Base-by-base conservation (phyloP, 163 green algal genomes). In the Chlamydomonas reinhardtii region DNA sequence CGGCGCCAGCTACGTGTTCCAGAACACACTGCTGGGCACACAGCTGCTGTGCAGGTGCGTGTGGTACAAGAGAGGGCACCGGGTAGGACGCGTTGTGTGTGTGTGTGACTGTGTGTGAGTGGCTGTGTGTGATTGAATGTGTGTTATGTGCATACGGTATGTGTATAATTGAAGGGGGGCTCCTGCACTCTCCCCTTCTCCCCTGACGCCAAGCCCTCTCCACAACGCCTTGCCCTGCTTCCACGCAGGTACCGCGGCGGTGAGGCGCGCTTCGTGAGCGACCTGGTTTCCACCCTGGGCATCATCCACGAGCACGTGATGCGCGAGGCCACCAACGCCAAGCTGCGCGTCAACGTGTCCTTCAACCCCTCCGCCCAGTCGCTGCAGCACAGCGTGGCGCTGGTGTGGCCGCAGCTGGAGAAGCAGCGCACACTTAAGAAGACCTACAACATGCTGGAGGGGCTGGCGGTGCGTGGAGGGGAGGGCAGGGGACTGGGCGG, bases 201-300 rank as follows among this genome's bases (percentile, higher is more conserved):
- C n/a, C n/a, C n/a, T n/a, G n/a, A n/a, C n/a, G n/a, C n/a, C n/a
- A n/a, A n/a, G n/a, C n/a, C n/a, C n/a, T n/a, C n/a, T n/a, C n/a
- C n/a, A n/a, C n/a, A n/a, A n/a, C n/a, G n/a, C 48, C 6, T 56
- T 56, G 48, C 14, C 48, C 11, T 56, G 48, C 37, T 39, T 15
- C 25, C 14, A 31, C 72, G 6, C 81, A 90, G 88, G 83, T 94
- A 94, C 74, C 59, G 75, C 20, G 88, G 61, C 32, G 93, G 93
- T 4, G 91, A 95, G 80, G 89, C 87, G 39, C 61, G 75, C n/a
- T 94, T 95, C 78, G 83, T 66, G n/a, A 92, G 81, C 48, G 91
- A 96, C 84, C 91, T 88, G 62, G 87, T 96, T 37, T 92, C 91
- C 73, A 92, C 90, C 17, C 85, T 96, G 65, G 92, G 89, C 39